Evolutionary conservation across 345 rosid genomes (phyloP).

Genomic region (Camelina neglecta): DNA sequence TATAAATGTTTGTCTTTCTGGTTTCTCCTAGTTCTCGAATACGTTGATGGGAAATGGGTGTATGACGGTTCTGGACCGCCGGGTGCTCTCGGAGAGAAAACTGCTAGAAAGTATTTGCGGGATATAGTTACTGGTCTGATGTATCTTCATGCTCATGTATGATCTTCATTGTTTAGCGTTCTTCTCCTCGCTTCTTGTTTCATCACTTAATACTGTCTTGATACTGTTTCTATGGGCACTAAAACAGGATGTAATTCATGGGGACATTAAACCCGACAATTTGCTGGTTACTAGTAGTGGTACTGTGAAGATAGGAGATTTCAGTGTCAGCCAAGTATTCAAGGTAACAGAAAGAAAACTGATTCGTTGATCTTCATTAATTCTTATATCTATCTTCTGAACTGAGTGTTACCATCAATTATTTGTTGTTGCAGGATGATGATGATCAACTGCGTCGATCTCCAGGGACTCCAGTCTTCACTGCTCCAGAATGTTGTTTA

Average conservation of each 20-base stretch:
- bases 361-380: slow-evolving; percentile 3
- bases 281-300: slow-evolving; percentile 77
- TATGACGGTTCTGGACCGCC: slow-evolving; percentile 68
- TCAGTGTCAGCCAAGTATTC: slow-evolving; percentile 96
- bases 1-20: background rate
- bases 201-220: slow-evolving; percentile 13
- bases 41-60: slow-evolving; percentile 86
- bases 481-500: slow-evolving; percentile 98
- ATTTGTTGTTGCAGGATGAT: slow-evolving; percentile 64
- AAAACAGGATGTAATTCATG: slow-evolving; percentile 86
- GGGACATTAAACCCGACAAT: slow-evolving; percentile 99
- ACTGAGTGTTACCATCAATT: slow-evolving; percentile 22
- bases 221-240: slow-evolving; percentile 17
- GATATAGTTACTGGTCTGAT: slow-evolving; percentile 85
- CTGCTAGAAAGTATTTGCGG: slow-evolving; percentile 87
- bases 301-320: slow-evolving; percentile 93
- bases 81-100: slow-evolving; percentile 69
- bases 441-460: slow-evolving; percentile 96
- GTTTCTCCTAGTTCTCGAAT: slow-evolving; percentile 80
- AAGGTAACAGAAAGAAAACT: slow-evolving; percentile 59
- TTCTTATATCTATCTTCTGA: background rate
- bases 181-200: slow-evolving; percentile 8
- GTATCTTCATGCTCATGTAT: slow-evolving; percentile 97
- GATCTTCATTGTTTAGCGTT: slow-evolving; percentile 25
- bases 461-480: slow-evolving; percentile 99